phyloP scores from a whole-genome alignment of 2,329 filamentous ascomycete genomes.

The Colletotrichum phormii region DNA sequence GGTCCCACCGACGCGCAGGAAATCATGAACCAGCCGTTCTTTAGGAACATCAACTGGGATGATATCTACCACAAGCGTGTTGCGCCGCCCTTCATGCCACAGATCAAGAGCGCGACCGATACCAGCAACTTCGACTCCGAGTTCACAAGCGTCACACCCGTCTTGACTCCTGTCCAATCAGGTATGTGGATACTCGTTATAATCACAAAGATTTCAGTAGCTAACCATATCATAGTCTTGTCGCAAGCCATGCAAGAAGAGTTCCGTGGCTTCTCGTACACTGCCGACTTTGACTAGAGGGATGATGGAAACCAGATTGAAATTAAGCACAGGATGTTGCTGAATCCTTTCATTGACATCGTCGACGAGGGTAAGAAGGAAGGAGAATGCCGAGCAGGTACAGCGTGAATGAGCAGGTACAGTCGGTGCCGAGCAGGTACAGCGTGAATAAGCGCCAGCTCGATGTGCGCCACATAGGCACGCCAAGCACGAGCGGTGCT shows the following conservation, averaged over 20 bases:
- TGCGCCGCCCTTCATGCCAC: slow-evolving; percentile 87
- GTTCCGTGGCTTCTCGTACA: slow-evolving; percentile 98
- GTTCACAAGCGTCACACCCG: slow-evolving; percentile 97
- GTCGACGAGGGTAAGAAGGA: slow-evolving; percentile 7
- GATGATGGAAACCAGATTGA: slow-evolving; percentile 1
- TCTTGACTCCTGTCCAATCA: slow-evolving; percentile 96
- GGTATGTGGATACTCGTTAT: slow-evolving; percentile 69
- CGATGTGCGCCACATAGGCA: slow-evolving; percentile 1
- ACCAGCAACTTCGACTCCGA: slow-evolving; percentile 99
- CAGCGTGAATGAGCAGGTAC: background rate
- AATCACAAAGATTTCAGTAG: background rate
- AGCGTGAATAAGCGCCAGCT: background rate
- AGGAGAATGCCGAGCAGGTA: slow-evolving; percentile 1
- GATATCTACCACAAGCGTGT: slow-evolving; percentile 97
- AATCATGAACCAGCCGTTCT: slow-evolving; percentile 99
- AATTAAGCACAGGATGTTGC: background rate
- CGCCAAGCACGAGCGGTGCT: slow-evolving; percentile 2
- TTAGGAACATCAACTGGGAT: slow-evolving; percentile 98
- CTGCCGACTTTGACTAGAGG: slow-evolving; percentile 83
- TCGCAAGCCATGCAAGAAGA: slow-evolving; percentile 99
- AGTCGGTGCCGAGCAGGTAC: background rate
- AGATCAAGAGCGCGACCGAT: slow-evolving; percentile 91
- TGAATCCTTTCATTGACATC: background rate
- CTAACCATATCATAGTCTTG: slow-evolving; percentile 70
- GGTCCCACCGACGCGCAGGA: slow-evolving; percentile 98